These are phyloP conservation scores for Spongospora subterranea DNA, from an alignment of 208 protist species.

Conservation along the genomic window DNA sequence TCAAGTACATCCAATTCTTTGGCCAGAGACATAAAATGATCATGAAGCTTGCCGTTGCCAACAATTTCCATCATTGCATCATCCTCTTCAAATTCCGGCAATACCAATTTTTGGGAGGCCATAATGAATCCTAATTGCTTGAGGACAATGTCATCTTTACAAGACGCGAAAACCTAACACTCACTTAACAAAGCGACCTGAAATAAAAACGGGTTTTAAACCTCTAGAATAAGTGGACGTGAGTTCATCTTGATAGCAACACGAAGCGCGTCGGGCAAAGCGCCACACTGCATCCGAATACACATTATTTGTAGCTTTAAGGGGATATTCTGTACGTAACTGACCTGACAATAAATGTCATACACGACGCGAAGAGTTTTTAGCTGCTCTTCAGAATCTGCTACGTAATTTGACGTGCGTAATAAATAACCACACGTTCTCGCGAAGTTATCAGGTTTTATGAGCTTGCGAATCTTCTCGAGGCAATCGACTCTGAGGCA, in stretches of 20 bases:
- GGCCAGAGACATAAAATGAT: constrained; percentile 90
- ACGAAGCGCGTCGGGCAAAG: constrained; percentile 44
- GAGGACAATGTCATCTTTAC: constrained; percentile 43
- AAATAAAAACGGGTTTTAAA: neutral
- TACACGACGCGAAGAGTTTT: constrained; percentile 53
- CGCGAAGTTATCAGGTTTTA: constrained; percentile 90
- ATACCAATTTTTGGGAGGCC: constrained; percentile 43
- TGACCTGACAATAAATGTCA: constrained; percentile 60
- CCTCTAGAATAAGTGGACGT: constrained; percentile 32
- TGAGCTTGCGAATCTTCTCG: constrained; percentile 82
- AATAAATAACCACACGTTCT: constrained; percentile 93
- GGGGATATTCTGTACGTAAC: neutral
- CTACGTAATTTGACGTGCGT: constrained; percentile 79
- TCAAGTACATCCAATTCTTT: constrained; percentile 92
- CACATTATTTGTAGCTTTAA: neutral
- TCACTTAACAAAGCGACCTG: neutral
- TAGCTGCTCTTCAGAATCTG: constrained; percentile 59
- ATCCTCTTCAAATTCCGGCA: constrained; percentile 68
- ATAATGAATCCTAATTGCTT: constrained; percentile 61
- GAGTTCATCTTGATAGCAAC: constrained; percentile 68
- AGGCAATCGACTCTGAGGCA: constrained; percentile 73
- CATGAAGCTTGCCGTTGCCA: constrained; percentile 90
- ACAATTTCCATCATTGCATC: constrained; percentile 83
- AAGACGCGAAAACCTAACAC: constrained; percentile 49
- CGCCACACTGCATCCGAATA: constrained; percentile 18